Evolutionary conservation across 1,284 basidiomycete species (phyloP).

Genomic region (Agaricales sp.): DNA sequence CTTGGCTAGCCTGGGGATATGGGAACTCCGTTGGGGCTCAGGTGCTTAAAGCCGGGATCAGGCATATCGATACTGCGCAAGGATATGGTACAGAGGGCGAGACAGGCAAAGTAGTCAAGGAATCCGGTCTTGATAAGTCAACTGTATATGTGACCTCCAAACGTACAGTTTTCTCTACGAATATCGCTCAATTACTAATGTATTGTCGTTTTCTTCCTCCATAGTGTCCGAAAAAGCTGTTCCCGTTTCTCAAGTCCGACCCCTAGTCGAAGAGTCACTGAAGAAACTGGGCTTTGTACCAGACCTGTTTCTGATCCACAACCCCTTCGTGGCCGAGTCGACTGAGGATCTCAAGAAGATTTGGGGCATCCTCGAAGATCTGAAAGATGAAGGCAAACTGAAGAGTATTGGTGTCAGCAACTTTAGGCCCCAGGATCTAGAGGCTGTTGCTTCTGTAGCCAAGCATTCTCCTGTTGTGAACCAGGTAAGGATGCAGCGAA

Average conservation of each 20-base stretch:
- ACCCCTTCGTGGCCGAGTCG: constrained; percentile 22
- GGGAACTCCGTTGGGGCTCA: constrained; percentile 23
- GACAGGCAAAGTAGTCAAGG: constrained; percentile 14
- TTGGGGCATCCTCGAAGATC: constrained; percentile 23
- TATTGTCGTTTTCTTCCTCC: too few relatives aligned
- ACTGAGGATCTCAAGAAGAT: constrained; percentile 18
- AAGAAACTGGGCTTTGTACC: constrained; percentile 28
- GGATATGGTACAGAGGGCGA: constrained; percentile 20
- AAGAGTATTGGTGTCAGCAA: constrained; percentile 49
- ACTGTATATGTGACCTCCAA: constrained; percentile 30
- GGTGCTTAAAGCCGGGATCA: constrained; percentile 26
- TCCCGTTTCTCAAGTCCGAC: constrained; percentile 17
- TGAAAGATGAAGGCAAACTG: constrained; percentile 26
- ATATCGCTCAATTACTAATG: too few relatives aligned
- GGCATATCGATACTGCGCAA: constrained; percentile 34
- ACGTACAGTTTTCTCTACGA: constrained; percentile 6
- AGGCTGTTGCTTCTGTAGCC: constrained; percentile 31
- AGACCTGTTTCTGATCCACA: constrained; percentile 35
- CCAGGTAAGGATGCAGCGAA: constrained; percentile 39
- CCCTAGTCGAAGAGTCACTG: constrained; percentile 22
- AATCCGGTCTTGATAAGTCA: constrained; percentile 16
- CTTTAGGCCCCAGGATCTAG: constrained; percentile 41
- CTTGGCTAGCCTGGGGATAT: constrained; percentile 30
- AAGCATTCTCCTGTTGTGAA: constrained; percentile 41
- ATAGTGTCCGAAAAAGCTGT: constrained; percentile 7